Conservation (phyloP, 768 basidiomycete species). For the Boletus barrowsii region DNA sequence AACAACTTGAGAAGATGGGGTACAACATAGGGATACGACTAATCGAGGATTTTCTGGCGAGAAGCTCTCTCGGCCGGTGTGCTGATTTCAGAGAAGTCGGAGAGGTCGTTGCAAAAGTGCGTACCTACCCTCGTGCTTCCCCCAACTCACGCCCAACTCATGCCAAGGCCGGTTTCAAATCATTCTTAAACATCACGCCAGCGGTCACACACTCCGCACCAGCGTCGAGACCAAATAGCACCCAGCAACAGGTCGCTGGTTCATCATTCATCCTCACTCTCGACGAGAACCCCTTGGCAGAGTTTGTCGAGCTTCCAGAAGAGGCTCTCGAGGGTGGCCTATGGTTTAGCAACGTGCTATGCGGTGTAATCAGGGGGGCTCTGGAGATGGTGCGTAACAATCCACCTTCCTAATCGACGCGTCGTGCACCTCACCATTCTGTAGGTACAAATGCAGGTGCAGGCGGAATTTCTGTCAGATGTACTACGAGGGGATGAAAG, state of each 20-base stretch:
- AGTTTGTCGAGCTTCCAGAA: slow-evolving; percentile 95
- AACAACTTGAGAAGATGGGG: slow-evolving; percentile 98
- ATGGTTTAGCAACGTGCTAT: slow-evolving; percentile 96
- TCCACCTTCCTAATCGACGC: background rate
- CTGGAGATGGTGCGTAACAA: slow-evolving; percentile 83
- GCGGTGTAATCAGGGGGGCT: slow-evolving; percentile 89
- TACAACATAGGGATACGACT: slow-evolving; percentile 96
- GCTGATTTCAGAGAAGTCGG: slow-evolving; percentile 92
- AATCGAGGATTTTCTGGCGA: slow-evolving; percentile 96
- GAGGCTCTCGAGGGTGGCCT: slow-evolving; percentile 90
- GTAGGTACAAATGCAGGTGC: slow-evolving; percentile 95
- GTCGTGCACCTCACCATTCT: slow-evolving; percentile 14
- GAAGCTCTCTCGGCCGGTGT: slow-evolving; percentile 89
- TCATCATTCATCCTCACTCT: slow-evolving; percentile 79
- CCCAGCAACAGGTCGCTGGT: slow-evolving; percentile 42
- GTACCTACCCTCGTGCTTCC: slow-evolving; percentile 11
- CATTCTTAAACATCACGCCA: slow-evolving; percentile 92
- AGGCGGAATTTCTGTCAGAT: slow-evolving; percentile 85
- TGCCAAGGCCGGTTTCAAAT: slow-evolving; percentile 90
- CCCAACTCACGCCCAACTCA: background rate
- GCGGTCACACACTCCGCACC: slow-evolving; percentile 66
- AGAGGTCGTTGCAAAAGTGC: slow-evolving; percentile 91
- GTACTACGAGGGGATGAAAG: slow-evolving; percentile 88
- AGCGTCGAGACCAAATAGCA: slow-evolving; percentile 46
- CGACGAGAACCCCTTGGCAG: slow-evolving; percentile 95